Evolutionary conservation across 768 basidiomycete species (phyloP), one percentile per base, ranked within the genome.

Genomic region (Serendipita sp.): DNA sequence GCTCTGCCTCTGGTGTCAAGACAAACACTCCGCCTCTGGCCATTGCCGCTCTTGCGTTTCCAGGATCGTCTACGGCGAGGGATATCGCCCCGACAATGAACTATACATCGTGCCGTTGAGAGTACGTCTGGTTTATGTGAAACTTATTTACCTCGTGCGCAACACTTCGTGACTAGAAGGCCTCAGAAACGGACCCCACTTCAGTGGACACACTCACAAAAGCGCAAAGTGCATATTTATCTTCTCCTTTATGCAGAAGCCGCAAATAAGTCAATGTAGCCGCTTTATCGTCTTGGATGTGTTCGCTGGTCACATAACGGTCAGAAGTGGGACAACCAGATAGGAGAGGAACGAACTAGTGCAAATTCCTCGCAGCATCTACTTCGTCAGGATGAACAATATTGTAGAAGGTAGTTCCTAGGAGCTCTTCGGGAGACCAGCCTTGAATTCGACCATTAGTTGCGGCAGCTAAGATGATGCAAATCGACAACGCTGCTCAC

Each of bases 351-450:
- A 71, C 79, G 46, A 68, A 88, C 86, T 86, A 86, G 72, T 89
- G 89, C 45, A 89, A 75, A 66, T 78, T 77, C 70, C 80, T 80
- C n/a, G 85, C 81, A 41, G 81, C 79, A 34, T 79, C 72, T 68
- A 84, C 84, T 71, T 91, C 88, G 63, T 90, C 89, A 1, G 88
- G 88, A 71, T 91, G 89, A 34, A 88, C 86, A 67, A 90, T 84
- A 64, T 87, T 82, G 48, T 89, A 76, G 2, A 85, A 86, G 2
- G 87, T 81, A 38, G 76, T 78, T 2, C 85, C 85, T 64, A 86
- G 77, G 66, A 89, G 78, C 69, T 90, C 88, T 63, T 77, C n/a
- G 4, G 28, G 56, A 30, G 18, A 28, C 56, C 56, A 60, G 56
- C 56, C 56, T 60, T 8, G 8, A 32, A n/a, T 23, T 30, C 18